Conservation (phyloP, 495 filamentous ascomycete genomes). For the Oidiodendron maius region DNA sequence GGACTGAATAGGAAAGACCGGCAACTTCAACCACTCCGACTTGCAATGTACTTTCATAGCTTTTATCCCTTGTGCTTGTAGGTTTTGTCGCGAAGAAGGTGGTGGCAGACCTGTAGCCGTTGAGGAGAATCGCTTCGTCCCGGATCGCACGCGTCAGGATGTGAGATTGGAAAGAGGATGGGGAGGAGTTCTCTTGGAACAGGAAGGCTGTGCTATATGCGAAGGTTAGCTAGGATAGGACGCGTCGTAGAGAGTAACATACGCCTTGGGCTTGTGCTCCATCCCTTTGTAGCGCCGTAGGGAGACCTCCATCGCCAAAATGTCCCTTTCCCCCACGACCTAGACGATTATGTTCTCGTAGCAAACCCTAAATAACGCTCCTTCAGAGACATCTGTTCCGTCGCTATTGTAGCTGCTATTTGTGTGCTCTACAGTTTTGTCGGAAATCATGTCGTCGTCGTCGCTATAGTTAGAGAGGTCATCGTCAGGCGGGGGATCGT, state of each 20-base stretch:
- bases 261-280: constrained; percentile 30
- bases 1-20: constrained; percentile 15
- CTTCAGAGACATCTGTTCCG: constrained; percentile 8
- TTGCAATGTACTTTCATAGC: constrained; percentile 21
- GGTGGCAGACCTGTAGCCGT: constrained; percentile 16
- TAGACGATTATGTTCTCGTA: constrained; percentile 25
- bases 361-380: constrained; percentile 6
- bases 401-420: constrained; percentile 15
- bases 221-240: constrained; percentile 9
- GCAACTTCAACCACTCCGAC: constrained; percentile 16
- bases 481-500: constrained; percentile 5
- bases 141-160: constrained; percentile 17
- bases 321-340: constrained; percentile 20
- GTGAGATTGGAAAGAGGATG: constrained; percentile 19
- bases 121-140: constrained; percentile 17
- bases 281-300: constrained; percentile 24
- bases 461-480: constrained; percentile 3
- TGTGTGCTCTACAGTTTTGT: constrained; percentile 2
- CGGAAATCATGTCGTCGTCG: background rate
- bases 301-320: constrained; percentile 22
- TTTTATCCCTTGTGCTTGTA: constrained; percentile 1
- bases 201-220: constrained; percentile 19
- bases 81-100: constrained; percentile 17
- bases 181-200: constrained; percentile 14
- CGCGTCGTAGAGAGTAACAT: constrained; percentile 7